Conservation (phyloP, 2,329 filamentous ascomycete genomes). For the Whalleya microplaca region DNA sequence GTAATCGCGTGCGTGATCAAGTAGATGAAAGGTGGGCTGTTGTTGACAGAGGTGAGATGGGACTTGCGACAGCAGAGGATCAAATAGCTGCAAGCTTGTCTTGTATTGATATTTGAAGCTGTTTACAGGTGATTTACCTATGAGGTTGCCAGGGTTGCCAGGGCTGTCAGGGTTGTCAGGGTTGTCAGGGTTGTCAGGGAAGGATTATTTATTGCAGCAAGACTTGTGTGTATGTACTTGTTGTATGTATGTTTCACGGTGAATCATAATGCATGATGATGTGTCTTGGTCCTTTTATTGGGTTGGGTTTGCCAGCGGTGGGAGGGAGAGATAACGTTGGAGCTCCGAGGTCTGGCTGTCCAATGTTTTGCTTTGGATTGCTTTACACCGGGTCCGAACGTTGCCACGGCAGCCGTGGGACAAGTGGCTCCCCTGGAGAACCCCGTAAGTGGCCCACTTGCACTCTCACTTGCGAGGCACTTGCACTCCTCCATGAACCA, state of each 20-base stretch:
- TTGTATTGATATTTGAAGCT: slow-evolving; percentile 12
- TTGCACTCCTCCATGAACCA: neutral
- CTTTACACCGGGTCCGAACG: slow-evolving; percentile 9
- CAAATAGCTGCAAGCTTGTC: neutral
- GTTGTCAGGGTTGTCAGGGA: slow-evolving; percentile 24
- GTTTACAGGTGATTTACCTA: slow-evolving; percentile 20
- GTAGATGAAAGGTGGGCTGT: neutral
- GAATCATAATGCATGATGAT: slow-evolving; percentile 31
- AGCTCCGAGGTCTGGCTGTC: slow-evolving; percentile 13
- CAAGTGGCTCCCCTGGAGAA: slow-evolving; percentile 15
- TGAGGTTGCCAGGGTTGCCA: slow-evolving; percentile 21
- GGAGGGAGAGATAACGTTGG: slow-evolving; percentile 25
- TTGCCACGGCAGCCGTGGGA: slow-evolving; percentile 33
- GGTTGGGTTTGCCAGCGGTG: slow-evolving; percentile 20
- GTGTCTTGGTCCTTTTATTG: slow-evolving; percentile 27
- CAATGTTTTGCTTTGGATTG: slow-evolving; percentile 24
- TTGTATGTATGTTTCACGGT: slow-evolving; percentile 18
- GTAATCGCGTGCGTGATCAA: neutral
- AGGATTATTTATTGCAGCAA: slow-evolving; percentile 20
- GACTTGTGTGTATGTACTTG: neutral
- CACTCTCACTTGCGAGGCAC: no score
- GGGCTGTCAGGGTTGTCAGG: no score
- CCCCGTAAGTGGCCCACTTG: slow-evolving; percentile 7
- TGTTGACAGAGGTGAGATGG: slow-evolving; percentile 12
- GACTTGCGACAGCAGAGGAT: neutral